Base-by-base conservation (phyloP, 176 grass and related monocot genomes). In the Triticum urartu region DNA sequence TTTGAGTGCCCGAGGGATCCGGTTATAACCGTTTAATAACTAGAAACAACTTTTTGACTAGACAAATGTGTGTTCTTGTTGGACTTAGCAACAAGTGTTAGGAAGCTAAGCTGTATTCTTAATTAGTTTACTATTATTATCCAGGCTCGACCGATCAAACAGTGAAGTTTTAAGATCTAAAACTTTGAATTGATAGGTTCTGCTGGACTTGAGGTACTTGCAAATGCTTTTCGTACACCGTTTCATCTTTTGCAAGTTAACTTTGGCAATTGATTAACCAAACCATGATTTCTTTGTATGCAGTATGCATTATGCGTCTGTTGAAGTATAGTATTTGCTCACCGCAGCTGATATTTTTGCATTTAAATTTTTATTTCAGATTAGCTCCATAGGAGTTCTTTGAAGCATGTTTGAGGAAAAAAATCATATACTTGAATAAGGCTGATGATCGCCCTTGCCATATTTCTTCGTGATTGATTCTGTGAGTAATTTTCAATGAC, bases 131-230 rank as follows among this genome's bases (percentile, higher is more conserved):
- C 14, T 86, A 30, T 72, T 72, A 75, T 85, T 82, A 92, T 86
- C 32, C 84, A 92, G 96, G 93, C 25, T 95, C 93, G 43, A 82
- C 88, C 78, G 93, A 98, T 82, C 90, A 69, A 64, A 95, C 91
- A 1, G 88, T 98, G 66, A 98, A 95, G 43, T 95, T 98, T 92
- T 94, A 88, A 93, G 96, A 98, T 67, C 90, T 98, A 40, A 93
- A 88, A 98, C 90, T 64, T 95, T 77, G 96, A 98, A 91, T 78
- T 95, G 79, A 98, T 95, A 77, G 96, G 96, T 83, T 95, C 96
- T 92, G 84, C 90, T 61, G 88, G 88, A 74, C 84, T 93, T 1
- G 93, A 98, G 93, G 93, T 98, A 95, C 68, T 64, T 86, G 12
- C 64, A 40, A 68, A 11, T 54, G 14, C 4, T 26, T 81, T 72